phyloP scores from a whole-genome alignment of 2,329 filamentous ascomycete genomes.

The Aspergillus calidoustus region DNA sequence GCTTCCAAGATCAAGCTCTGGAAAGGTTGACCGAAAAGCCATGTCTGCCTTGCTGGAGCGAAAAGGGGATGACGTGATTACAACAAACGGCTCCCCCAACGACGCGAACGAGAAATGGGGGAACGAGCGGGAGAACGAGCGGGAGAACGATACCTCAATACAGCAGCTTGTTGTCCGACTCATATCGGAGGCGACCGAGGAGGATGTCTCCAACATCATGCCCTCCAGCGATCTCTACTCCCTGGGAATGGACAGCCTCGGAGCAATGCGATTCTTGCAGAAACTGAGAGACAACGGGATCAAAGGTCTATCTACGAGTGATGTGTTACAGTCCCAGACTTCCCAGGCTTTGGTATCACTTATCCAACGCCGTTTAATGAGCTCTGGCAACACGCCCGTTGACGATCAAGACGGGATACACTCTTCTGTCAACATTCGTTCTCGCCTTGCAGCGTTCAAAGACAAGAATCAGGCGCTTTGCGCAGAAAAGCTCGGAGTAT shows the following conservation, averaged over 20 bases:
- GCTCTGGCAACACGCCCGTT: background rate
- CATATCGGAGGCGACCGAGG: constrained; percentile 23
- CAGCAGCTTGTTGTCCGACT: constrained; percentile 24
- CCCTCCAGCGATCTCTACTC: constrained; percentile 27
- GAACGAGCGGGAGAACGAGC: background rate
- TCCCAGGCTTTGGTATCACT: constrained; percentile 30
- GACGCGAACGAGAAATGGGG: constrained; percentile 15
- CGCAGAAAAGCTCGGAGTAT: constrained; percentile 25
- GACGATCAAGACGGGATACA: background rate
- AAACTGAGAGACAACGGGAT: constrained; percentile 34
- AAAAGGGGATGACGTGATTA: constrained; percentile 1
- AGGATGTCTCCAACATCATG: constrained; percentile 21
- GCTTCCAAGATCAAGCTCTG: constrained; percentile 32
- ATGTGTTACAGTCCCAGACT: constrained; percentile 36
- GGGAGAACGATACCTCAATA: constrained; percentile 7
- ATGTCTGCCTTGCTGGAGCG: constrained; percentile 21
- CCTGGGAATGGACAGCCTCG: constrained; percentile 42
- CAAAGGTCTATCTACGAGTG: constrained; percentile 29
- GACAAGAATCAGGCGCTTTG: constrained; percentile 23
- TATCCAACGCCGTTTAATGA: constrained; percentile 7
- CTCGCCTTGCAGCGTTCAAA: constrained; percentile 23
- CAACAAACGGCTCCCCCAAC: background rate
- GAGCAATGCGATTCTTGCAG: constrained; percentile 41
- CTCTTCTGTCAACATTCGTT: constrained; percentile 4
- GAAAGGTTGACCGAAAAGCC: constrained; percentile 33